Evolutionary conservation across 352 stramenopile genomes (phyloP), one percentile per base, ranked within the genome.

Genomic region (Phytopythium oedochilum): DNA sequence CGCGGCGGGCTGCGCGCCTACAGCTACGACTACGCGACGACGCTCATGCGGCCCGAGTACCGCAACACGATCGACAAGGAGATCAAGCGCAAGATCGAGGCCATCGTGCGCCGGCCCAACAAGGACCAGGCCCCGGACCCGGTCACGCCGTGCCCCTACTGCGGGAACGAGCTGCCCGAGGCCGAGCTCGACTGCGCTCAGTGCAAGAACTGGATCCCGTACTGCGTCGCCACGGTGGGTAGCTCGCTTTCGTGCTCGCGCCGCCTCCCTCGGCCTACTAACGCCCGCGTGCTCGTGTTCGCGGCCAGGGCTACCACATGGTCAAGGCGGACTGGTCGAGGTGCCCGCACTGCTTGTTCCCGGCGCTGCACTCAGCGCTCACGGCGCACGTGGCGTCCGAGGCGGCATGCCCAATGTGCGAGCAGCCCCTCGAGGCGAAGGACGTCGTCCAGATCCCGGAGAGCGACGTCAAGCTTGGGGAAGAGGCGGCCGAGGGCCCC

Each of bases 41-140:
- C 78, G 35, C 78, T 97, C 45, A 96, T 98, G 89, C 74, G 78
- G 17, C 86, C 88, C 14, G 90, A 97, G 63, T 85, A 97, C 63
- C 85, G 89, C 50, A 87, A 76, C 52, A 76, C 72, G 15, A 94
- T 94, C 56, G 86, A 95, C 71, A 94, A 92, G 52, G 81, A 96
- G 49, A 95, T 96, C 61, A 89, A 89, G 61, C 87, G 83, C 55
- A 98, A 98, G 68, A 98, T 98, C 60, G 92, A 98, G 70, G 84
- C 87, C 17, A 97, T 98, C 46, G 89, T 98, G 14, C 86, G 93
- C 31, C 82, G 83, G n/a, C 86, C 89, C 22, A 96, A 95, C 64
- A 88, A 91, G 66, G 89, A 98, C 31, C 86, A 96, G 56, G 57
- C 70, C 28, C 75, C 77, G 0, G 83, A 92, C 39, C 63, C 65